A percentile compares a stretch with the other conserved stretches of the same genome.
These are phyloP conservation scores for Diaporthe ampelina DNA, from an alignment of 2,329 filamentous ascomycete species.

Conservation along the genomic window DNA sequence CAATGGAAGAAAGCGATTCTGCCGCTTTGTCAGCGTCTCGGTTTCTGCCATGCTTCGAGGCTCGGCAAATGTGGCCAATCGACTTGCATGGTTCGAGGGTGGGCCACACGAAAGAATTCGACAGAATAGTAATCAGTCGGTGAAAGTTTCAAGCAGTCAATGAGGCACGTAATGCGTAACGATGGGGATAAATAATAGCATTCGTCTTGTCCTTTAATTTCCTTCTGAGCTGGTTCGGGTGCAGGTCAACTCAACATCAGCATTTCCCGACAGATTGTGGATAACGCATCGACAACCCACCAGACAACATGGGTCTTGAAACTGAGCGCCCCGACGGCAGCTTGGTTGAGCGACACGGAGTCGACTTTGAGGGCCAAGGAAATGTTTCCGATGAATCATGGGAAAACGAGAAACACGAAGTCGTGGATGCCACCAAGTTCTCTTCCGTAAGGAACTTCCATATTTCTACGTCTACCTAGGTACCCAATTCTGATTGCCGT, in stretches of 20 bases:
- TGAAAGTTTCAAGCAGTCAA: background rate
- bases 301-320: background rate
- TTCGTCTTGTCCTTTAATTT: background rate
- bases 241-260: background rate
- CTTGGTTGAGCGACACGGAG: background rate
- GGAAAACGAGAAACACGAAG: background rate
- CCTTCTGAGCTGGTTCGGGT: background rate
- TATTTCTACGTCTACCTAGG: too few relatives aligned
- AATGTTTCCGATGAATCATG: background rate
- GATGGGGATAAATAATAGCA: conserved; percentile 2
- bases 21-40: conserved; percentile 17
- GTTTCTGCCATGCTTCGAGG: background rate
- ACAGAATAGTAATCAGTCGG: background rate
- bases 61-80: background rate
- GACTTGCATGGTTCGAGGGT: background rate
- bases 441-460: background rate
- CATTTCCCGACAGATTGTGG: background rate
- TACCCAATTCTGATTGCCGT: background rate
- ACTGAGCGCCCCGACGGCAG: background rate
- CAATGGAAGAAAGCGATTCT: background rate
- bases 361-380: background rate
- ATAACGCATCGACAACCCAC: background rate
- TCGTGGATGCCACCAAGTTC: conserved; percentile 7
- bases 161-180: background rate
- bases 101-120: background rate